Conservation (phyloP, 208 protist genomes). For the Sergeia podlipaevii region DNA sequence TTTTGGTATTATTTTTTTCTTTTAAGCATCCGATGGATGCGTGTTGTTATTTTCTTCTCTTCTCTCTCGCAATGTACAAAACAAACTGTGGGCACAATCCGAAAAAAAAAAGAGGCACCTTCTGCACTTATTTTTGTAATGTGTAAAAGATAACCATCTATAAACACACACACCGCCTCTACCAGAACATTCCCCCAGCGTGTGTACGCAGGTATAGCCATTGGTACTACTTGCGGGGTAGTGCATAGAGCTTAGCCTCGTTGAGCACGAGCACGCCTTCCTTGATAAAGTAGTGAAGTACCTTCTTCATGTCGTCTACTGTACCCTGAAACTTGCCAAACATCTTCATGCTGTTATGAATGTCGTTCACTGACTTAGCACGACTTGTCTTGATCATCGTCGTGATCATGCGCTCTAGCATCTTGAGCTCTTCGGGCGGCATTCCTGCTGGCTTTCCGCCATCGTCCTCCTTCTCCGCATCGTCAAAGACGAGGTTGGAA, state of each 20-base stretch:
- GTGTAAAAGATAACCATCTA: background rate
- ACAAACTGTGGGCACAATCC: no score
- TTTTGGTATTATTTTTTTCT: no score
- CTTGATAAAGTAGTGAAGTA: conserved; percentile 65
- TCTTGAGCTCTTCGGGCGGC: conserved; percentile 53
- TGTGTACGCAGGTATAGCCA: background rate
- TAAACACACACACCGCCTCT: no score
- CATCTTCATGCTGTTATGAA: conserved; percentile 85
- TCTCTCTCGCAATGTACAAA: no score
- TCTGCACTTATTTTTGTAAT: background rate
- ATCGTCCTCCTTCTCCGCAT: conserved; percentile 22
- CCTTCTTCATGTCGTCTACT: conserved; percentile 45
- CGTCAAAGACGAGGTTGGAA: conserved; percentile 25
- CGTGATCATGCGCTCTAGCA: conserved; percentile 59
- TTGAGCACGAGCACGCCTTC: conserved; percentile 43
- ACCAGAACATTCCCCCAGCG: no score
- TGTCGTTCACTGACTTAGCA: conserved; percentile 52
- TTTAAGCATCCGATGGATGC: no score
- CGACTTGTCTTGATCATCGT: conserved; percentile 64
- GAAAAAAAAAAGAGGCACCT: no score
- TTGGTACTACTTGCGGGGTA: conserved; percentile 22
- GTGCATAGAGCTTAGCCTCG: conserved; percentile 58
- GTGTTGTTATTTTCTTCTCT: no score
- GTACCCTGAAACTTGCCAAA: conserved; percentile 59
- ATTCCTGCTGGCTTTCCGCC: conserved; percentile 43